Percentiles rank a stretch among this genome's conserved stretches.
Conservation (phyloP, 176 grass and related monocot species). For the Ananas comosus region DNA sequence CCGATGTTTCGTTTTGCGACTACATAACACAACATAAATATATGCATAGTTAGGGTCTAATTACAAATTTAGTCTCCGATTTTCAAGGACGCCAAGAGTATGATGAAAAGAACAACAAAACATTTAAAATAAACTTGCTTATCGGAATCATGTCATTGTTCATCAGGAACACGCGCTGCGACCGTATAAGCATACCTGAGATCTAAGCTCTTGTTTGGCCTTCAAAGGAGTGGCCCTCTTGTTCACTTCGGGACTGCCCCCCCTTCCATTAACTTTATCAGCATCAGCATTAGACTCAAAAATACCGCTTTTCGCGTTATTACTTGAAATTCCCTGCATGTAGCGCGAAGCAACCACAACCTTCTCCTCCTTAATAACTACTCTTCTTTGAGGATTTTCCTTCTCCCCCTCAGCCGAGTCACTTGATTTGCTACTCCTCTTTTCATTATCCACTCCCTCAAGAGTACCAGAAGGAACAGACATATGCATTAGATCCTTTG, state of each 20-base stretch:
- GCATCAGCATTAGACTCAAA: constrained; percentile 45
- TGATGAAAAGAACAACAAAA: background rate
- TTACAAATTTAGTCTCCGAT: background rate
- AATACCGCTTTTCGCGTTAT: constrained; percentile 38
- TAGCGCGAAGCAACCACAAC: constrained; percentile 66
- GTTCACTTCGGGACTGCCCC: constrained; percentile 32
- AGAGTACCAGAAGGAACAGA: constrained; percentile 46
- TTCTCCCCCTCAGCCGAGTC: constrained; percentile 65
- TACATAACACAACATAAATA: background rate
- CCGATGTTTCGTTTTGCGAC: background rate
- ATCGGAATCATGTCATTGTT: background rate
- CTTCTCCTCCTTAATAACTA: constrained; percentile 88
- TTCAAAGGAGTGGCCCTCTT: constrained; percentile 30
- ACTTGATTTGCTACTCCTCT: constrained; percentile 37
- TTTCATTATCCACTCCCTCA: constrained; percentile 40
- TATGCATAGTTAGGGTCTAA: background rate
- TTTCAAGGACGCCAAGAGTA: background rate
- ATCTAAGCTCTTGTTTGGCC: constrained; percentile 59
- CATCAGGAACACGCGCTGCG: background rate
- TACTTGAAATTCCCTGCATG: constrained; percentile 80
- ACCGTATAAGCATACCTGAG: constrained; percentile 48
- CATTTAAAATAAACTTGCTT: background rate
- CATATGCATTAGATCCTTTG: constrained; percentile 98
- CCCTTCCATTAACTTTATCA: constrained; percentile 52
- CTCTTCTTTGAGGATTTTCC: constrained; percentile 65